A percentile compares a stretch with the other conserved stretches of the same genome.
These are phyloP conservation scores for Tolypocladium amazonense DNA, from an alignment of 2,329 filamentous ascomycete genomes.

Conservation along the genomic window DNA sequence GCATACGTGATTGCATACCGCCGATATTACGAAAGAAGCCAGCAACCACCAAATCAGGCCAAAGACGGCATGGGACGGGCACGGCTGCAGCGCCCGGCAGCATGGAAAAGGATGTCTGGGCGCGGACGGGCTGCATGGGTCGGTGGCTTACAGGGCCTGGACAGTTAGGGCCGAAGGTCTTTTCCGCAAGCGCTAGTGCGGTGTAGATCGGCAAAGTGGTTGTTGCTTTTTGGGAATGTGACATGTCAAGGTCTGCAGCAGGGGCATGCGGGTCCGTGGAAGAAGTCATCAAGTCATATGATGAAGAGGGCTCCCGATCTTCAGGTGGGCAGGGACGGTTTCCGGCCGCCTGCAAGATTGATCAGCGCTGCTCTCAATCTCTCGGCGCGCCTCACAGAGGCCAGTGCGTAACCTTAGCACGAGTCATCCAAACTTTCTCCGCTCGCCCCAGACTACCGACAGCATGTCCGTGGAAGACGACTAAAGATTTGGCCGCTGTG, in stretches of 20 bases:
- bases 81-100: background rate
- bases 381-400: background rate
- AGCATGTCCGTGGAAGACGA: background rate
- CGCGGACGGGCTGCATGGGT: background rate
- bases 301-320: background rate
- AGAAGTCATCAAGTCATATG: background rate
- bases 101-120: background rate
- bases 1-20: background rate
- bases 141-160: background rate
- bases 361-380: conserved; percentile 1
- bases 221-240: background rate
- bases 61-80: background rate
- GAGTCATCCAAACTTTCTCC: background rate
- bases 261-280: background rate
- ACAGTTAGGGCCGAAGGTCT: background rate
- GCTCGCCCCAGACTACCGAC: background rate
- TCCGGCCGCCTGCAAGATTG: background rate
- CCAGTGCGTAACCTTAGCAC: background rate
- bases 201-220: background rate
- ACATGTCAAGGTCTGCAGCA: background rate
- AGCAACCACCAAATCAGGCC: background rate
- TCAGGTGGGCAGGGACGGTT: background rate
- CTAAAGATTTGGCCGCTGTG: background rate
- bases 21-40: background rate
- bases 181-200: background rate